Conservation (phyloP, 2,329 filamentous ascomycete genomes). For the Calonectria pseudoturangicola region DNA sequence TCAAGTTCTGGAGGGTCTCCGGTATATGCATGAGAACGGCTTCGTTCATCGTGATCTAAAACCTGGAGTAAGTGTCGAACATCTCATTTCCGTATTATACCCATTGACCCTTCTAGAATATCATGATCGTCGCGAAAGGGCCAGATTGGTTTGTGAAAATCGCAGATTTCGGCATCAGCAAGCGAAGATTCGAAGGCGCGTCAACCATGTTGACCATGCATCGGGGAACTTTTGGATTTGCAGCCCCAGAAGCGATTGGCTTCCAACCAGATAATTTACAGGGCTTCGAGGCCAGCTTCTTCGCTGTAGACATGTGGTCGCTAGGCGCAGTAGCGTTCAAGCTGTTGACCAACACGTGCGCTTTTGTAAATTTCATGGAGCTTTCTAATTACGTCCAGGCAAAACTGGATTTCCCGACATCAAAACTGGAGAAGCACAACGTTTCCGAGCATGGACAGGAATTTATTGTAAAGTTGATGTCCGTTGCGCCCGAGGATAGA, state of each 20-base stretch:
- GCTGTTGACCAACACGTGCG: background rate
- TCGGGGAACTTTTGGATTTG: background rate
- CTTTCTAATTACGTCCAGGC: background rate
- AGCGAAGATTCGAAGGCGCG: background rate
- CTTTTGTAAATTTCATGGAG: background rate
- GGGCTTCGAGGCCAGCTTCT: background rate
- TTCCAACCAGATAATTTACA: background rate
- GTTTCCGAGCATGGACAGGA: background rate
- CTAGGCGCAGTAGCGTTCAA: background rate
- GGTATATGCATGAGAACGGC: constrained; percentile 21
- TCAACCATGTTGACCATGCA: background rate
- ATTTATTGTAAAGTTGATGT: constrained; percentile 1
- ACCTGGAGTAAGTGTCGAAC: background rate
- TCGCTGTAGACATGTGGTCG: constrained; percentile 18
- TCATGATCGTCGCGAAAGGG: constrained; percentile 5
- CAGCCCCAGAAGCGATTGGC: constrained; percentile 1
- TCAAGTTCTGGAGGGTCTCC: constrained; percentile 9
- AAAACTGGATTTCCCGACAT: background rate
- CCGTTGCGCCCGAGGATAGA: background rate
- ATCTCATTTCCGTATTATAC: background rate
- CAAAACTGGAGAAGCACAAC: background rate
- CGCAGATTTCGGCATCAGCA: constrained; percentile 14
- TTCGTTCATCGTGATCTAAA: constrained; percentile 18
- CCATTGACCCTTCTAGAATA: background rate
- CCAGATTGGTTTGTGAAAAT: constrained; percentile 17